Evolutionary conservation across 139 green algal genomes (phyloP).

Genomic region (Picochlorum sp.): DNA sequence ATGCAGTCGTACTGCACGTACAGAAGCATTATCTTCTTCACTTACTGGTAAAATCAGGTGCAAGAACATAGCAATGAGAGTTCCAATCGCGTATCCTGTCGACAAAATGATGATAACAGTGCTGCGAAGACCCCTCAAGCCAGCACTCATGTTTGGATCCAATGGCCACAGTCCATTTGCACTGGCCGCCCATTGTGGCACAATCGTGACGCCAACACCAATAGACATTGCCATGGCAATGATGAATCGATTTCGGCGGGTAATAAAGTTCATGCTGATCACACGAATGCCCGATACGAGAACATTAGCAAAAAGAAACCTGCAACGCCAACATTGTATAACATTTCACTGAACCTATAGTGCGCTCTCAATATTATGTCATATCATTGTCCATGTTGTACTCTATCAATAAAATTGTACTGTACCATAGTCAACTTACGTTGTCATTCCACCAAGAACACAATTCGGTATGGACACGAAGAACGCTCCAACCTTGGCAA

Average conservation of each 20-base stretch:
- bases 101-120: constrained; percentile 10
- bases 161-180: constrained; percentile 3
- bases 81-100: constrained; percentile 14
- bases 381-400: neutral
- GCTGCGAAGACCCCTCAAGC: constrained; percentile 3
- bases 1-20: neutral
- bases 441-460: constrained; percentile 62
- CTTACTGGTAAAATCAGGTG: constrained; percentile 10
- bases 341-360: constrained; percentile 50
- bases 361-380: neutral
- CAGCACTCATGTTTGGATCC: neutral
- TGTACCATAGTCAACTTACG: neutral
- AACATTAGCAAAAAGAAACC: constrained; percentile 55
- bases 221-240: constrained; percentile 12
- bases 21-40: constrained; percentile 1
- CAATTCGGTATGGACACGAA: constrained; percentile 67
- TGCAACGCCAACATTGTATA: constrained; percentile 5
- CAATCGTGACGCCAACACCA: constrained; percentile 19
- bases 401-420: neutral
- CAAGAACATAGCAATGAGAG: constrained; percentile 12
- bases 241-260: constrained; percentile 20
- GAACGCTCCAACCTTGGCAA: constrained; percentile 51
- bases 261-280: constrained; percentile 13
- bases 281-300: constrained; percentile 50
- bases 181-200: constrained; percentile 7